Percentiles rank a stretch among this genome's conserved stretches.
phyloP scores from a whole-genome alignment of 106 monocot species.

The Agapanthus africanus region DNA sequence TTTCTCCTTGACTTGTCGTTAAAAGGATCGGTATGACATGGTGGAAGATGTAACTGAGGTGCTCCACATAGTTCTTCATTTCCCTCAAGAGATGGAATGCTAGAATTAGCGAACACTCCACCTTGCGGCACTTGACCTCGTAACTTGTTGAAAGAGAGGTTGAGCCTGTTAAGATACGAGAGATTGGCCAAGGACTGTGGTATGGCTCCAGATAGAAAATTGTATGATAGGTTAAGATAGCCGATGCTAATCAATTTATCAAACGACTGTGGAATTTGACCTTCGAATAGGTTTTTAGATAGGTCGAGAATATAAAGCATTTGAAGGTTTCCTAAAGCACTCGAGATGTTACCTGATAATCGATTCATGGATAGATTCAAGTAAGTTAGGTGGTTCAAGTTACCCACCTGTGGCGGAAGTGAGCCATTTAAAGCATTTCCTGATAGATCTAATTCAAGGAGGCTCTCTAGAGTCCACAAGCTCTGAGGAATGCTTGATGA shows the following conservation, averaged over 20 bases:
- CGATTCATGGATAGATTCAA: conserved; percentile 7
- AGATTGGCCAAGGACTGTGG: conserved; percentile 12
- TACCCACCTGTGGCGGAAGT: neutral
- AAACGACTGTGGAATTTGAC: conserved; percentile 6
- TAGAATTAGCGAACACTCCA: conserved; percentile 1
- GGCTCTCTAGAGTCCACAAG: neutral
- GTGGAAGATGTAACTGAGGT: neutral
- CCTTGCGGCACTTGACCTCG: neutral
- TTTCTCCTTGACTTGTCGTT: neutral
- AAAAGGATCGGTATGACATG: neutral
- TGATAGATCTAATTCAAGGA: neutral
- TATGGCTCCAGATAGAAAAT: conserved; percentile 12
- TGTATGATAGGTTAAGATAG: conserved; percentile 2
- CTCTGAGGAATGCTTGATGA: conserved; percentile 3
- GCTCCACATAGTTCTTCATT: conserved; percentile 5
- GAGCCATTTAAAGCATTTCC: neutral
- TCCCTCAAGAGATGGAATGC: neutral
- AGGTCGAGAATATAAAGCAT: neutral
- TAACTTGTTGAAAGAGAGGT: conserved; percentile 3
- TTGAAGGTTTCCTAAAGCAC: neutral
- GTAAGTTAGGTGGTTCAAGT: neutral
- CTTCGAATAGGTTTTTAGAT: neutral
- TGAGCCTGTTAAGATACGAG: neutral
- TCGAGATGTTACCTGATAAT: conserved; percentile 13
- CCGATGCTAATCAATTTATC: neutral